A percentile compares a stretch with the other conserved stretches of the same genome.
Conservation (phyloP, 2,329 filamentous ascomycete genomes). For the Nannizziopsis arthrosporioides region DNA sequence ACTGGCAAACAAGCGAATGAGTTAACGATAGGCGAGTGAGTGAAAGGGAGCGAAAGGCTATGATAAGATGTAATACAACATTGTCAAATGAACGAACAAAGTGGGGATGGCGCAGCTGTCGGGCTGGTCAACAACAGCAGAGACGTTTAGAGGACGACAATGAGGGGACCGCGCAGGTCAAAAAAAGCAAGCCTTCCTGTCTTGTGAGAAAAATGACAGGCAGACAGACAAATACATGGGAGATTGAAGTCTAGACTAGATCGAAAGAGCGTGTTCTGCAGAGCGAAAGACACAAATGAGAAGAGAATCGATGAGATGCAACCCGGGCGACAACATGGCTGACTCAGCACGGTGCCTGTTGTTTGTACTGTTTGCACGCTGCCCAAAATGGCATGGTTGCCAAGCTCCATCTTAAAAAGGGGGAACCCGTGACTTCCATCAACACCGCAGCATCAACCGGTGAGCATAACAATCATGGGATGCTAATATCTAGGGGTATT, state of each 20-base stretch:
- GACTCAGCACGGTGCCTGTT: neutral
- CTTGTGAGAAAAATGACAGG: no score
- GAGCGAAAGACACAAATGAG: no score
- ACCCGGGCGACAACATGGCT: no score
- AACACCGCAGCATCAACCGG: no score
- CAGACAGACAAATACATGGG: no score
- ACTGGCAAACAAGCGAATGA: slow-evolving; percentile 1
- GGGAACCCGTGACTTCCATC: neutral
- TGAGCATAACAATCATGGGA: no score
- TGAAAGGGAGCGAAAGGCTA: neutral
- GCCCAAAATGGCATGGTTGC: slow-evolving; percentile 8
- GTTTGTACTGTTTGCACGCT: neutral
- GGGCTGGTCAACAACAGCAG: neutral
- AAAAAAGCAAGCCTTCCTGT: neutral
- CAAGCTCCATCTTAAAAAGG: neutral
- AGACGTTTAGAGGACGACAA: neutral
- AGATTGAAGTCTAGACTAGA: no score
- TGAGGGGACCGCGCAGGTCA: neutral
- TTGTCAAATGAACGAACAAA: slow-evolving; percentile 4
- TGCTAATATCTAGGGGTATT: no score
- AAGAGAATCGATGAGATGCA: no score
- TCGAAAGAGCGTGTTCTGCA: no score
- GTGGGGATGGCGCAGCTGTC: neutral
- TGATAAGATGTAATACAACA: slow-evolving; percentile 3
- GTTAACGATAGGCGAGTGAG: neutral